Evolutionary conservation across 2,329 filamentous ascomycete genomes (phyloP).

Genomic region (Diaporthe velutina): DNA sequence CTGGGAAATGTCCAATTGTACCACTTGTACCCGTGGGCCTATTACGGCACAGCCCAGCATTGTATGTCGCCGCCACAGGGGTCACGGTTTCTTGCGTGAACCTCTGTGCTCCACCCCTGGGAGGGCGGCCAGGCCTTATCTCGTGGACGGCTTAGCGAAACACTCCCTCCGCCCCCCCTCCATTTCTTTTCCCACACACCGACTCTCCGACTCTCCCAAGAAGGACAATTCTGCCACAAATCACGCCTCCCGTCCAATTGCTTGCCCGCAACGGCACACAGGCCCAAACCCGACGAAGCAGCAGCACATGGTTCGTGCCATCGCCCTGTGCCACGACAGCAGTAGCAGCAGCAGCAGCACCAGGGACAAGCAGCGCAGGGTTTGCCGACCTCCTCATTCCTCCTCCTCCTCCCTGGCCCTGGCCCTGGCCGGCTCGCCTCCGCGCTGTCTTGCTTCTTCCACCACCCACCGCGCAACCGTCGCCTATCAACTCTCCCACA

Average conservation of each 20-base stretch:
- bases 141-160: conserved; percentile 34
- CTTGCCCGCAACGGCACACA: conserved; percentile 22
- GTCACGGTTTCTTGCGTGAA: conserved; percentile 1
- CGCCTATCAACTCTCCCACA: conserved; percentile 47
- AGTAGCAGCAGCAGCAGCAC: conserved; percentile 34
- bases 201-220: conserved; percentile 33
- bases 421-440: neutral
- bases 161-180: conserved; percentile 32
- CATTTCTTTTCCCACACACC: conserved; percentile 37
- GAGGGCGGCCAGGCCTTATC: conserved; percentile 32
- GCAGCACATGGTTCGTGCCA: conserved; percentile 27
- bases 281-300: conserved; percentile 3
- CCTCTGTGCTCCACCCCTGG: conserved; percentile 13
- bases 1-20: neutral
- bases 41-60: neutral
- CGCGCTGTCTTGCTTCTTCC: conserved; percentile 5
- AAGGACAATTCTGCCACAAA: conserved; percentile 27
- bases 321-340: neutral
- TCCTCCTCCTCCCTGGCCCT: conserved; percentile 1
- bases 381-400: conserved; percentile 21
- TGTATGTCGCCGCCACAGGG: neutral
- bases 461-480: conserved; percentile 38
- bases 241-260: conserved; percentile 19
- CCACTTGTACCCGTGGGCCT: conserved; percentile 6
- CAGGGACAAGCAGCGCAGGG: conserved; percentile 28